These are phyloP conservation scores for Nyctanthes arbortristis DNA, from an alignment of 257 asterid genomes.

Conservation along the genomic window DNA sequence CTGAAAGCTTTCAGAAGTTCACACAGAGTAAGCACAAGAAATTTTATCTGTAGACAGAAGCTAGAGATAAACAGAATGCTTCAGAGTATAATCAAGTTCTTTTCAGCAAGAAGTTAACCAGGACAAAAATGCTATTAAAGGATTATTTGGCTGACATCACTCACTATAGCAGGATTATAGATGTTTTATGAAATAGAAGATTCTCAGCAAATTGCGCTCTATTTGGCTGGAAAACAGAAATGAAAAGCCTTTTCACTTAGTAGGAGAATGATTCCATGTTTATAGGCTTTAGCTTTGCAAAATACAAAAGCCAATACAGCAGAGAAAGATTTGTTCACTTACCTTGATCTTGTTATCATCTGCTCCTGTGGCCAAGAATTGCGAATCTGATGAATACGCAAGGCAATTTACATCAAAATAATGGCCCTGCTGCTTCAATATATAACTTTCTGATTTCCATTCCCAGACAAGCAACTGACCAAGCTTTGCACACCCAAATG, in stretches of 20 bases:
- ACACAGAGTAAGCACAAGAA: background rate
- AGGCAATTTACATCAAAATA: conserved; percentile 94
- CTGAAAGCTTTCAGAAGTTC: background rate
- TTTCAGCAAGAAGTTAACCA: background rate
- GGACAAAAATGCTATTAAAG: background rate
- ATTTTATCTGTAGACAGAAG: background rate
- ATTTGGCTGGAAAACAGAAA: background rate
- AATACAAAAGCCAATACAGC: conserved; percentile 1
- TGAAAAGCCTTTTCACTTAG: background rate
- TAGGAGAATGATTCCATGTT: background rate
- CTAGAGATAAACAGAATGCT: background rate
- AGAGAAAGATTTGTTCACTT: conserved; percentile 15
- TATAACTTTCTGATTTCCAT: conserved; percentile 96
- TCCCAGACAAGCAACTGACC: conserved; percentile 99
- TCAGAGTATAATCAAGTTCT: background rate
- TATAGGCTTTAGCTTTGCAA: background rate
- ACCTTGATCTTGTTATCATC: conserved; percentile 99
- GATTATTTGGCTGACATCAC: background rate
- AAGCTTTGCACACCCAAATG: conserved; percentile 91
- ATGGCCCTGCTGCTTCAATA: conserved; percentile 99
- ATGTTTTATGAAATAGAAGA: background rate
- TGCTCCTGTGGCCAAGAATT: conserved; percentile 95
- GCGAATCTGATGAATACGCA: conserved; percentile 94
- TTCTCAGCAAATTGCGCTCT: background rate
- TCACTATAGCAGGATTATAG: background rate